Base-by-base conservation (phyloP, 2,329 filamentous ascomycete species). In the Exserohilum turcica region DNA sequence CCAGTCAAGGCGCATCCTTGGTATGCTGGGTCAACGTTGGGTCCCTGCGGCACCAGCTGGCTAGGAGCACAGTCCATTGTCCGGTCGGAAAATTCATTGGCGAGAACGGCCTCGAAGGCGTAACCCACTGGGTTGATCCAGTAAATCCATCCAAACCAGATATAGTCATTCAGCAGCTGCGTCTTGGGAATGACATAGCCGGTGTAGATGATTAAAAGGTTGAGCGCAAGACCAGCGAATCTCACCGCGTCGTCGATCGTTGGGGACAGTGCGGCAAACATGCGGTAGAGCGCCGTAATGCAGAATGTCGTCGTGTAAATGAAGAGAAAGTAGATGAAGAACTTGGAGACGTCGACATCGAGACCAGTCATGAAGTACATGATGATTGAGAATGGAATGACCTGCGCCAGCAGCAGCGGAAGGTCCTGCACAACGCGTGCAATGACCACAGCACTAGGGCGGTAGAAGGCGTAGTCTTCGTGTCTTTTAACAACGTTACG, bases 101-200 rank as follows among this genome's bases (percentile, higher is more conserved):
- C 73, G 57, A 90, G 75, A 2, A 90, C 83, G 3, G 83, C 82
- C 68, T 90, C 88, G 58, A 88, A 90, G 1, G 83, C 80, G 61
- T 89, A 90, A 0, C 74, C 67, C 7, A 82, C 66, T 0, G 80
- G 80, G 39, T 81, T 81, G 48, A 80, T 63, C 60, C 73, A 78
- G 60, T 77, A 70, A 1, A 73, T 36, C 72, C 70, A 74, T 12
- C 85, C 85, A 56, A 87, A 87, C 85, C 85, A 88, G 47, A 86
- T 86, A 47, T 86, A 86, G 6, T 83, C 59, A 21, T 71, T 58
- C 1, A 86, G 71, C n/a, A 87, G 73, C 36, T 82, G 80, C 10
- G 84, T 81, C 65, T 86, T 87, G 0, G 84, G 83, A 60, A 89
- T 88, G n/a, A 86, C 84, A 66, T 88, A 89, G 38, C 86, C 86